Conservation (phyloP, 2,329 filamentous ascomycete species). For the Zymoseptoria ardabiliae region DNA sequence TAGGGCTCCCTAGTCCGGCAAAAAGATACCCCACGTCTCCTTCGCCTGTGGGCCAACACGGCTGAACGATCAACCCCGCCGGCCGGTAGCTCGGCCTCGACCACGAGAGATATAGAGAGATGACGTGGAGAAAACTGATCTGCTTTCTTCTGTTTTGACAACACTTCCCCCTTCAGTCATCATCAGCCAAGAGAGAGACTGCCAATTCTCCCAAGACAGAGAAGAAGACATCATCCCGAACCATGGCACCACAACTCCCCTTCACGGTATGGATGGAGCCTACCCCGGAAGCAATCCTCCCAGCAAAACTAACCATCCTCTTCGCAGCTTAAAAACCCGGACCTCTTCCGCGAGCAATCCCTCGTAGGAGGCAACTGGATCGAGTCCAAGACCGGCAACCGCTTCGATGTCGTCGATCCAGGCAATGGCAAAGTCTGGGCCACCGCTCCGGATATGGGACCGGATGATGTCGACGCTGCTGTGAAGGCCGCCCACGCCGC, state of each 20-base stretch:
- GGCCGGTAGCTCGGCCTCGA: background rate
- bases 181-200: slow-evolving; percentile 10
- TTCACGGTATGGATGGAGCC: slow-evolving; percentile 34
- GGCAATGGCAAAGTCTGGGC: slow-evolving; percentile 45
- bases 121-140: background rate
- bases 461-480: slow-evolving; percentile 54
- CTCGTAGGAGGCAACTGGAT: slow-evolving; percentile 51
- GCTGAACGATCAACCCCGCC: background rate
- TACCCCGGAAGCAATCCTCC: background rate
- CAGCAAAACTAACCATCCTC: slow-evolving; percentile 1
- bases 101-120: background rate
- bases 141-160: slow-evolving; percentile 2
- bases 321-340: slow-evolving; percentile 45
- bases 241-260: slow-evolving; percentile 33
- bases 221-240: slow-evolving; percentile 6
- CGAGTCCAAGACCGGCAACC: slow-evolving; percentile 49
- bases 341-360: slow-evolving; percentile 48
- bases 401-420: slow-evolving; percentile 50
- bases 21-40: background rate
- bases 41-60: background rate
- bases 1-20: too few species aligned
- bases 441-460: slow-evolving; percentile 41
- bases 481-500: slow-evolving; percentile 54
- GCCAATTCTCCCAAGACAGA: background rate
- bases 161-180: background rate